Evolutionary conservation across 306 rosid genomes (phyloP).

Genomic region (Oemleria cerasiformis): DNA sequence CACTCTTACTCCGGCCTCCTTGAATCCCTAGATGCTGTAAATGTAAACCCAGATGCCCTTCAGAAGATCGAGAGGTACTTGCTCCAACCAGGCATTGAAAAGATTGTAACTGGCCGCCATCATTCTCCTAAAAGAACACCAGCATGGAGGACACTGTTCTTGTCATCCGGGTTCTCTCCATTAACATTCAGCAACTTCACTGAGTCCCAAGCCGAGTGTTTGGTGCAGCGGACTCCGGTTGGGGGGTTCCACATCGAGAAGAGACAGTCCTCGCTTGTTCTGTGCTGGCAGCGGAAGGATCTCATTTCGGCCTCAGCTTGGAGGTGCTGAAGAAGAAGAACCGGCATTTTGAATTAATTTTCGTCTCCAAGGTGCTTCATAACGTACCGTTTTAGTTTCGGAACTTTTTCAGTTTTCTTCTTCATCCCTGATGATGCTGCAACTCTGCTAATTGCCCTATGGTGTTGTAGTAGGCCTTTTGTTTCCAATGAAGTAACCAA

Average conservation of each 20-base stretch:
- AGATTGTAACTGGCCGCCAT: slow-evolving; percentile 46
- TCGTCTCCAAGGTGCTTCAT: slow-evolving; percentile 53
- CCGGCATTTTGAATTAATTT: slow-evolving; percentile 36
- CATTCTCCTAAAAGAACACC: slow-evolving; percentile 38
- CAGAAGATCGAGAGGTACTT: slow-evolving; percentile 71
- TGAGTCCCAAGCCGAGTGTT: slow-evolving; percentile 85
- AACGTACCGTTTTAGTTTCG: slow-evolving; percentile 41
- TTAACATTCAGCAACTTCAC: slow-evolving; percentile 76
- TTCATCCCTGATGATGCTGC: slow-evolving; percentile 22
- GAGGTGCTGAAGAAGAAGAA: slow-evolving; percentile 53
- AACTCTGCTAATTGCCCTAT: slow-evolving; percentile 61
- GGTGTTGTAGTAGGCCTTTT: slow-evolving; percentile 69
- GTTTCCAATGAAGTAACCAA: slow-evolving; percentile 52
- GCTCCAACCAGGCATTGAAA: slow-evolving; percentile 77
- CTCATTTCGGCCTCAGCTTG: slow-evolving; percentile 72
- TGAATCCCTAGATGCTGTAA: slow-evolving; percentile 77
- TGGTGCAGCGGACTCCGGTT: slow-evolving; percentile 71
- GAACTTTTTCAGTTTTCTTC: slow-evolving; percentile 37
- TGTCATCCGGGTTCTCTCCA: slow-evolving; percentile 75
- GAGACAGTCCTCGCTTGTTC: slow-evolving; percentile 67
- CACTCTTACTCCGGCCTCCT: slow-evolving; percentile 54
- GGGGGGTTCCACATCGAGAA: slow-evolving; percentile 79
- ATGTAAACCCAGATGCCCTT: slow-evolving; percentile 53
- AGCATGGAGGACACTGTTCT: slow-evolving; percentile 57
- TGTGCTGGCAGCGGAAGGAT: slow-evolving; percentile 81